Conservation (phyloP, 495 filamentous ascomycete genomes). For the Parathielavia appendiculata region DNA sequence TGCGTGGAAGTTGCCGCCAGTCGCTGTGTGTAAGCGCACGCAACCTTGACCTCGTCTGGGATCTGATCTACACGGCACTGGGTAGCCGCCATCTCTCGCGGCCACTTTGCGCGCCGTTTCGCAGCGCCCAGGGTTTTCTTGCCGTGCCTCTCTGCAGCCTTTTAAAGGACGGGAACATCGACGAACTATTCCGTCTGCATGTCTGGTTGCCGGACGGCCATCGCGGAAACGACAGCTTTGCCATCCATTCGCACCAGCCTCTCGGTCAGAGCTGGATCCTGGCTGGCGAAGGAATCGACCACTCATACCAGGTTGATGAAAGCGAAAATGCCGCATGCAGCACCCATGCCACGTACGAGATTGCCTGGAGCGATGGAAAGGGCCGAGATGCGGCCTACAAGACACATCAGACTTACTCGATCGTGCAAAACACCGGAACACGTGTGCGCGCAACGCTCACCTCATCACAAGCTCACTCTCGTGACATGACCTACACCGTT, state of each 20-base stretch:
- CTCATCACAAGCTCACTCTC: slow-evolving; percentile 2
- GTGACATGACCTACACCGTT: slow-evolving; percentile 17
- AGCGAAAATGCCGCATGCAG: slow-evolving; percentile 1
- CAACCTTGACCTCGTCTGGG: slow-evolving; percentile 9
- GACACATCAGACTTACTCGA: slow-evolving; percentile 16
- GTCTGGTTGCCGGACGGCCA: slow-evolving; percentile 24
- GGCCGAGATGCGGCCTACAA: slow-evolving; percentile 11
- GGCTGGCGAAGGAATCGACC: slow-evolving; percentile 24
- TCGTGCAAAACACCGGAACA: slow-evolving; percentile 16
- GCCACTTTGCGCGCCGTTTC: slow-evolving; percentile 13
- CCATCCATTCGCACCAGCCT: slow-evolving; percentile 27
- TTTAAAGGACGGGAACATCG: slow-evolving; percentile 20
- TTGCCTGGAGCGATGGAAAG: slow-evolving; percentile 23
- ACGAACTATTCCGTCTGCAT: slow-evolving; percentile 27
- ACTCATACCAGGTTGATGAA: slow-evolving; percentile 1
- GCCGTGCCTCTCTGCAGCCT: slow-evolving; percentile 28
- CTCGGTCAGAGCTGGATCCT: slow-evolving; percentile 28
- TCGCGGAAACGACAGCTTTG: slow-evolving; percentile 14
- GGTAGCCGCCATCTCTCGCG: not conserved
- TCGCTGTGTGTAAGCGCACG: not conserved
- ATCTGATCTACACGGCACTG: slow-evolving; percentile 5
- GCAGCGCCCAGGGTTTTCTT: slow-evolving; percentile 28
- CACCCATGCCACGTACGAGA: slow-evolving; percentile 19
- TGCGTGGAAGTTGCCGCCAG: not conserved
- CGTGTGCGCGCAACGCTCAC: not conserved